A percentile compares a stretch with the other conserved stretches of the same genome.
phyloP scores from a whole-genome alignment of 139 green algal genomes.

The Chlorella sp. region DNA sequence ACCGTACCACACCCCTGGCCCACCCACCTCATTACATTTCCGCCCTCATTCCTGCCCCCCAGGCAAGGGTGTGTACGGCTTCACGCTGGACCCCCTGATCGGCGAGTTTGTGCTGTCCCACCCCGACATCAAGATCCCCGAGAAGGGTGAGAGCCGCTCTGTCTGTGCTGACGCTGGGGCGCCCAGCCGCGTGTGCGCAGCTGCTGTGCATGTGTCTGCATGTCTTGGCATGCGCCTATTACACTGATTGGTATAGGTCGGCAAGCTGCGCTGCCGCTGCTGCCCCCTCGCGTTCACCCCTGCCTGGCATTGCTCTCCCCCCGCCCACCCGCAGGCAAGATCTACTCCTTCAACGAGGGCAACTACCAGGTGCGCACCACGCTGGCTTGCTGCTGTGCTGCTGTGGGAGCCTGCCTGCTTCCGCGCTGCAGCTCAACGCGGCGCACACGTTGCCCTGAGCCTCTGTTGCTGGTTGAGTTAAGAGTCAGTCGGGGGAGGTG shows the following conservation, averaged over 20 bases:
- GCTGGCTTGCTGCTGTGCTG: no score
- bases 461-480: no score
- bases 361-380: constrained; percentile 77
- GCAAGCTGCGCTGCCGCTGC: neutral
- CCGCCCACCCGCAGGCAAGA: constrained; percentile 78
- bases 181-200: no score
- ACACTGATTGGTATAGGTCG: no score
- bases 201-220: no score
- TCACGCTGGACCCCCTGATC: constrained; percentile 91
- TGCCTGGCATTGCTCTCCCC: neutral
- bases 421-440: no score
- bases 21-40: neutral
- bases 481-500: no score
- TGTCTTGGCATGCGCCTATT: no score
- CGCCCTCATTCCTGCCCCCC: neutral
- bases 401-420: no score
- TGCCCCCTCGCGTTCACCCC: neutral
- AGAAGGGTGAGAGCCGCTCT: constrained; percentile 61
- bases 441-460: no score
- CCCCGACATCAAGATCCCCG: constrained; percentile 83
- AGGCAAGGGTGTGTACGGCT: constrained; percentile 93
- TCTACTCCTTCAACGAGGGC: constrained; percentile 99
- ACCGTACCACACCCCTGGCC: neutral
- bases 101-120: constrained; percentile 95
- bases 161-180: no score